phyloP scores from a whole-genome alignment of 345 rosid species.

The Populus davidiana region DNA sequence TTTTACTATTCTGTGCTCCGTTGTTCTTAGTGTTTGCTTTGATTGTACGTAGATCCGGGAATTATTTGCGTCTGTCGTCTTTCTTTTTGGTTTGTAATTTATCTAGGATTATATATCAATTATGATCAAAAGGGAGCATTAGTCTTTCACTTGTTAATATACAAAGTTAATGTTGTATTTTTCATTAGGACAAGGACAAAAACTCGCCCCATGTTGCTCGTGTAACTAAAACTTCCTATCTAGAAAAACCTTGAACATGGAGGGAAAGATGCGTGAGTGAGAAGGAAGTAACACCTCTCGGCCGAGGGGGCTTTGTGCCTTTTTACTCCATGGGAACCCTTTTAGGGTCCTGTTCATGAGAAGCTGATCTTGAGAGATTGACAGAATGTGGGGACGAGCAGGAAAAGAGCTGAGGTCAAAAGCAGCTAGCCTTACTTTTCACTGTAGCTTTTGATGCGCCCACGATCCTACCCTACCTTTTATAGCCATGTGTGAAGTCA shows the following conservation, averaged over 20 bases:
- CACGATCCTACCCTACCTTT: constrained; percentile 4
- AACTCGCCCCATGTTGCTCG: constrained; percentile 8
- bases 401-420: background rate
- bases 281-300: constrained; percentile 18
- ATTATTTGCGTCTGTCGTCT: constrained; percentile 44
- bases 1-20: background rate
- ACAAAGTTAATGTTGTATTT: constrained; percentile 5
- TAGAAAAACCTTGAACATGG: background rate
- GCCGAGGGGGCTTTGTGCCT: constrained; percentile 15
- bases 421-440: background rate
- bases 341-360: background rate
- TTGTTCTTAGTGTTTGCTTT: constrained; percentile 19
- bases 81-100: constrained; percentile 21
- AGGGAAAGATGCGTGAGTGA: background rate
- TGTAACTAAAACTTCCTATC: constrained; percentile 15
- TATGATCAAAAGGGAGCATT: constrained; percentile 5
- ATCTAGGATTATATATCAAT: constrained; percentile 2
- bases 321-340: background rate
- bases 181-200: constrained; percentile 15
- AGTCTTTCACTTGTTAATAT: constrained; percentile 4
- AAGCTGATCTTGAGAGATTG: background rate
- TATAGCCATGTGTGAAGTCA: background rate
- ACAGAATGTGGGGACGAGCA: background rate
- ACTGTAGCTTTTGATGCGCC: constrained; percentile 4
- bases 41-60: constrained; percentile 35